Evolutionary conservation across 306 rosid genomes (phyloP), one percentile per base, ranked within the genome.

Genomic region (Abrus precatorius): DNA sequence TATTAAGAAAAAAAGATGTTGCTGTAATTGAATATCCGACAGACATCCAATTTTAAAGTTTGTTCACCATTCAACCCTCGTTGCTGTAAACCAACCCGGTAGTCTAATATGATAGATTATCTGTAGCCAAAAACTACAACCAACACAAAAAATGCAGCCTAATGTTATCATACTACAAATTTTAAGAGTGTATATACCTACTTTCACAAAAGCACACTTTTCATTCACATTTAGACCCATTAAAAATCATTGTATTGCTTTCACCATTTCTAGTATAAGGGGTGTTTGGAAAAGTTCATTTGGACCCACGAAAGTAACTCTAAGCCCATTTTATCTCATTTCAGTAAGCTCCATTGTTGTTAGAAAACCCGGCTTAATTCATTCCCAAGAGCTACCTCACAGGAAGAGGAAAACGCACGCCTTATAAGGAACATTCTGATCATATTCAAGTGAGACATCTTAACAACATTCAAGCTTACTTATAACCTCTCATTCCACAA

Each of bases 181-280:
- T 63, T 7, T 1, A 33, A 68, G 27, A 56, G 43, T 9, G 56
- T 48, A 55, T 6, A 28, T n/a, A 71, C 61, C 30, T 70, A 3
- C 73, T 45, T 27, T 48, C 5, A 79, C 61, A 67, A 3, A 67
- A 9, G 36, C 57, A 48, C 6, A 74, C 57, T 32, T 63, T 64
- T 8, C 73, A 56, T 63, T 72, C 34, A 20, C 62, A 29, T 59
- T 10, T 27, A 34, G 28, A 60, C 30, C 33, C 38, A 71, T 5
- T 57, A 5, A 33, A 7, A 30, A 29, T 27, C 14, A 36, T 4
- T 38, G 34, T 14, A 7, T 4, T 66, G 36, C 33, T 40, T 27
- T n/a, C 71, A 65, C 50, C 30, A 8, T 66, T 66, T 40, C 34
- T 52, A 14, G 32, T 41, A 20, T 52, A 20, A 66, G n/a, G 14